Conservation (phyloP, 176 grass and related monocot species). For the bread wheat (Triticum aestivum) region IWGSC_CS_RefSeq_v2.1 NC_057805.1:8769709-8770208, state of each 20-base stretch:
- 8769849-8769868: conserved; percentile 96
- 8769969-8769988: background rate
- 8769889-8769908: conserved; percentile 19
- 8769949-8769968: background rate
- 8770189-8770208: conserved; percentile 83
- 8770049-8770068: conserved; percentile 71
- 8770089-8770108: conserved; percentile 82
- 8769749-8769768: conserved; percentile 64
- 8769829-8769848: conserved; percentile 90
- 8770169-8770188: conserved; percentile 87
- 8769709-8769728: conserved; percentile 87
- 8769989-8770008: conserved; percentile 37
- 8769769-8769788: conserved; percentile 68
- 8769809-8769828: conserved; percentile 91
- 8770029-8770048: conserved; percentile 68
- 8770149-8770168: conserved; percentile 91
- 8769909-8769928: conserved; percentile 1
- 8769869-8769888: conserved; percentile 38
- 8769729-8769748: conserved; percentile 49
- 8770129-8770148: conserved; percentile 75
- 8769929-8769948: background rate
- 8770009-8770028: conserved; percentile 83
- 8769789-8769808: conserved; percentile 84
- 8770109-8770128: conserved; percentile 98
- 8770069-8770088: conserved; percentile 69